Conservation (phyloP, 2,329 filamentous ascomycete species). For the Pochonia chlamydosporia region DNA sequence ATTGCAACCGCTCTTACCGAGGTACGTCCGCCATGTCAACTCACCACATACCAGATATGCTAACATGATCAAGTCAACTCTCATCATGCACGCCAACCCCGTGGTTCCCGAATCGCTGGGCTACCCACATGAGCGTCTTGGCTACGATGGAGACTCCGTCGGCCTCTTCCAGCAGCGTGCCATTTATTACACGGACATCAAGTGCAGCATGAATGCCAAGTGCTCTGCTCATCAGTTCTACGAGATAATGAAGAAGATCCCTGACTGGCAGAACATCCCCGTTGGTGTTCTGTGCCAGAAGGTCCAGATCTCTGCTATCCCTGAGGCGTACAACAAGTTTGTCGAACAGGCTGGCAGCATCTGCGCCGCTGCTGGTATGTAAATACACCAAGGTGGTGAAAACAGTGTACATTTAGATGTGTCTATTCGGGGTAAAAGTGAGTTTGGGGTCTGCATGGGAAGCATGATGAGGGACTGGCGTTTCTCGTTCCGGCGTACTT, state of each 20-base stretch:
- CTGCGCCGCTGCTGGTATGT: too few species aligned
- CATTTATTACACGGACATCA: slow-evolving; percentile 8
- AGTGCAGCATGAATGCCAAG: slow-evolving; percentile 10
- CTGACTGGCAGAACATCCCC: slow-evolving; percentile 7
- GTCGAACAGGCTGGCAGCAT: neutral
- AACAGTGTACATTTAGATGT: too few species aligned
- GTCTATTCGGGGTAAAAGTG: too few species aligned
- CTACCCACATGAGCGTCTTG: slow-evolving; percentile 7
- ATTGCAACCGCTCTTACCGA: slow-evolving; percentile 15
- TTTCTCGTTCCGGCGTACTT: too few species aligned
- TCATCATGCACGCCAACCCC: slow-evolving; percentile 7
- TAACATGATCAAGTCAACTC: neutral
- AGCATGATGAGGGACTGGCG: too few species aligned
- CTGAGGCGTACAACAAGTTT: neutral
- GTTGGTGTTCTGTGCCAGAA: neutral
- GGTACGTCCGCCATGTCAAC: too few species aligned
- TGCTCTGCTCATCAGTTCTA: slow-evolving; percentile 11
- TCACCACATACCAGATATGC: too few species aligned
- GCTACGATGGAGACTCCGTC: slow-evolving; percentile 9
- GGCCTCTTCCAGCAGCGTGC: slow-evolving; percentile 13
- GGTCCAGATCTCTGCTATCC: neutral
- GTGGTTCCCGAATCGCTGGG: slow-evolving; percentile 6
- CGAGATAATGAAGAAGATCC: slow-evolving; percentile 1
- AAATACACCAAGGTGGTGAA: too few species aligned
- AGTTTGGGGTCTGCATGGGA: too few species aligned